A percentile compares a stretch with the other conserved stretches of the same genome.
These are phyloP conservation scores for Meira nashicola DNA, from an alignment of 1,284 basidiomycete species.

Conservation along the genomic window DNA sequence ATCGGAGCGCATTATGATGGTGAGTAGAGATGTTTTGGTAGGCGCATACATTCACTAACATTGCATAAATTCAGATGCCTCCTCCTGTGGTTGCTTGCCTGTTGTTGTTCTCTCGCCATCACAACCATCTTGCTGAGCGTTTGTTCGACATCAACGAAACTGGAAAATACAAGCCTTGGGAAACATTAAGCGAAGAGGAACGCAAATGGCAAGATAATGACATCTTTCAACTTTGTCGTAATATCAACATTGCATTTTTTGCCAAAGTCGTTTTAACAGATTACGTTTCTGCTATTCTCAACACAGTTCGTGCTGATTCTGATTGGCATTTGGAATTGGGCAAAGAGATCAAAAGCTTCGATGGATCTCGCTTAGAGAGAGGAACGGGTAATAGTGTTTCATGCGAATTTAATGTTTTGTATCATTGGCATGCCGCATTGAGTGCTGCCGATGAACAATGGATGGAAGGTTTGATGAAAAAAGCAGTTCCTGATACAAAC, in stretches of 20 bases:
- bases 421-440: conserved; percentile 39
- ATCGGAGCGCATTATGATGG: conserved; percentile 45
- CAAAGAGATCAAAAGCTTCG: conserved; percentile 28
- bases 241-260: conserved; percentile 24
- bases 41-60: too few species aligned
- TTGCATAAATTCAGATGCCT: conserved; percentile 62
- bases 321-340: conserved; percentile 38
- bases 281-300: conserved; percentile 43
- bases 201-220: conserved; percentile 35
- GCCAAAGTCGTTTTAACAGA: conserved; percentile 22
- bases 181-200: conserved; percentile 13
- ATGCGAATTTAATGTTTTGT: conserved; percentile 26
- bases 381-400: conserved; percentile 37
- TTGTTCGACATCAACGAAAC: conserved; percentile 58
- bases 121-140: conserved; percentile 72
- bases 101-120: conserved; percentile 62
- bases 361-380: conserved; percentile 24
- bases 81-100: conserved; percentile 67
- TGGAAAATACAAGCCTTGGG: conserved; percentile 19
- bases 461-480: conserved; percentile 31
- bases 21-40: too few species aligned
- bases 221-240: conserved; percentile 56
- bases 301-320: conserved; percentile 29
- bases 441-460: conserved; percentile 36
- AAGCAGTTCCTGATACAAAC: conserved; percentile 21